These are phyloP conservation scores for Calocera cornea DNA, from an alignment of 768 basidiomycete genomes.

Conservation along the genomic window DNA sequence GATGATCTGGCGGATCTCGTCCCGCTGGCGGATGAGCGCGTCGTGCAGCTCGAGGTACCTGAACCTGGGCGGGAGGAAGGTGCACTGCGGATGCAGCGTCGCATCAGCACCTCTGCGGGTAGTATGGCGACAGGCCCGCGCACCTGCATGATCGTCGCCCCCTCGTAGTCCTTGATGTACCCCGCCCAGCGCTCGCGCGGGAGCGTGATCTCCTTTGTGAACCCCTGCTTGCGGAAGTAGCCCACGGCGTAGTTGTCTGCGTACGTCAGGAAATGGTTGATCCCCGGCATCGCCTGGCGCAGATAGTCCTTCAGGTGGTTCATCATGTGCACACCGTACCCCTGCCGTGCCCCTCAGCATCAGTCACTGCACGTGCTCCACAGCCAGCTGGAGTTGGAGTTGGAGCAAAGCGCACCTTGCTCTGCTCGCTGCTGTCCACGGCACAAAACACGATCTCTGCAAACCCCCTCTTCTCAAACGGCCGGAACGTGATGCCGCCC, in stretches of 20 bases:
- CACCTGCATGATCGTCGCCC: slow-evolving; percentile 91
- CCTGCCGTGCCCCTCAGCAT: slow-evolving; percentile 56
- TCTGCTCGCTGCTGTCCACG: slow-evolving; percentile 89
- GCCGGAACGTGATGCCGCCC: slow-evolving; percentile 92
- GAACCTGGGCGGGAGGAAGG: slow-evolving; percentile 72
- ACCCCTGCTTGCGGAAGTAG: slow-evolving; percentile 96
- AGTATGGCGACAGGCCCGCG: slow-evolving; percentile 7
- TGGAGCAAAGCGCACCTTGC: slow-evolving; percentile 50
- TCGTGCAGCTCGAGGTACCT: slow-evolving; percentile 73
- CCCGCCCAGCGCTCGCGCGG: slow-evolving; percentile 88
- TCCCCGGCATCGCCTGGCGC: slow-evolving; percentile 61
- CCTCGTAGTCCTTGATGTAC: slow-evolving; percentile 99
- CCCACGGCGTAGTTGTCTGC: slow-evolving; percentile 99
- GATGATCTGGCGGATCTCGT: slow-evolving; percentile 37
- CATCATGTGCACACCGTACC: slow-evolving; percentile 97
- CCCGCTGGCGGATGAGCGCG: slow-evolving; percentile 67
- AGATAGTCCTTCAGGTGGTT: slow-evolving; percentile 95
- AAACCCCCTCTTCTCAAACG: slow-evolving; percentile 87
- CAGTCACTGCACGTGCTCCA: not conserved
- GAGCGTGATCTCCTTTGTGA: slow-evolving; percentile 93
- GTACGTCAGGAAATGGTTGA: slow-evolving; percentile 94
- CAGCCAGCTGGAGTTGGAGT: not conserved
- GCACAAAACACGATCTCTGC: slow-evolving; percentile 99
- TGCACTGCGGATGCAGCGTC: slow-evolving; percentile 37
- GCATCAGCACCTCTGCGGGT: not conserved